A percentile compares a stretch with the other conserved stretches of the same genome.
Conservation (phyloP, 208 protist species). For the Phytomonas serpens region DNA sequence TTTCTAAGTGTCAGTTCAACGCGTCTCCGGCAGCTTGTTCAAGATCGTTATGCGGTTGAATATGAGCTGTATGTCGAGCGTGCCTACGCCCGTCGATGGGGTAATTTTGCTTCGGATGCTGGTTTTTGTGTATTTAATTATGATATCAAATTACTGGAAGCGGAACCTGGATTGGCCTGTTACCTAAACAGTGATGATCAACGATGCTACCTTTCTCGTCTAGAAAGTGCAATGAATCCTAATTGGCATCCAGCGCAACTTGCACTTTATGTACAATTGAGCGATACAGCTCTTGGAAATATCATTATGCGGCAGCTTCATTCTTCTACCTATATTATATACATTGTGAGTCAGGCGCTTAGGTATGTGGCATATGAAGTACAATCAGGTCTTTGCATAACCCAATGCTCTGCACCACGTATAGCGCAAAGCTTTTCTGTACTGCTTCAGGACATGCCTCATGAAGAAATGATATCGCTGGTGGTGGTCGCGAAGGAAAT, state of each 20-base stretch:
- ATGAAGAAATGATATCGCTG: neutral
- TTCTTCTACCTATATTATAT: neutral
- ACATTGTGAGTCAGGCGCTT: neutral
- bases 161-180: neutral
- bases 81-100: neutral
- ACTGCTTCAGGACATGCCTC: neutral
- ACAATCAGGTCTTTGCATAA: neutral
- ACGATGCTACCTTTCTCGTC: neutral
- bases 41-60: neutral
- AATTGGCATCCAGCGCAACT: neutral
- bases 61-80: neutral
- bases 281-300: neutral
- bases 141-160: neutral
- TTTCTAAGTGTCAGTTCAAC: neutral
- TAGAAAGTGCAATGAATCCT: neutral
- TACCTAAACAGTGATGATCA: neutral
- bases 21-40: neutral
- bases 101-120: neutral
- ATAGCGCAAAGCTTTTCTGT: neutral
- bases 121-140: neutral
- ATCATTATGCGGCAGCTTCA: neutral
- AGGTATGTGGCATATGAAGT: neutral
- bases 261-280: neutral
- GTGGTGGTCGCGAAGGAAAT: neutral
- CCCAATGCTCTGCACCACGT: neutral